phyloP scores from a whole-genome alignment of 169 alveolate species.

The Plasmodium gallinaceum region DNA sequence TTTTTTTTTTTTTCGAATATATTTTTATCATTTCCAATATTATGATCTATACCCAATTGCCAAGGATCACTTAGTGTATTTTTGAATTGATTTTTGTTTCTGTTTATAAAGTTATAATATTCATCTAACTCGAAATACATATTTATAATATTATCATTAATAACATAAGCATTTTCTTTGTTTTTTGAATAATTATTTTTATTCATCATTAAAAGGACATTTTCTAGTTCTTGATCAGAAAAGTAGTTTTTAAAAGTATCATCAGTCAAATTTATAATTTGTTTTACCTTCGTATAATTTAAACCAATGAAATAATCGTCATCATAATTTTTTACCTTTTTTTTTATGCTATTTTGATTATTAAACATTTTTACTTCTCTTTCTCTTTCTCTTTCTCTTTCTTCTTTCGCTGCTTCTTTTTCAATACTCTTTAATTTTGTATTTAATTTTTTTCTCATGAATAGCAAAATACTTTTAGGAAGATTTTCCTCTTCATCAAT shows the following conservation, averaged over 20 bases:
- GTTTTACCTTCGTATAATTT: constrained; percentile 6
- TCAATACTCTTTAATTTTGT: constrained; percentile 18
- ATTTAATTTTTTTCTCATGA: constrained; percentile 6
- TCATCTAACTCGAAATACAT: constrained; percentile 1
- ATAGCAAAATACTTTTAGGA: constrained; percentile 10
- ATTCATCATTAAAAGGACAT: background rate
- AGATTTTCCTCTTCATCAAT: constrained; percentile 19
- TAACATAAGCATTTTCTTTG: background rate
- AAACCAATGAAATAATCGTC: constrained; percentile 5
- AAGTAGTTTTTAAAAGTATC: background rate
- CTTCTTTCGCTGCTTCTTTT: background rate
- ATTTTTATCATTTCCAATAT: background rate
- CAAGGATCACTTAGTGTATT: constrained; percentile 34
- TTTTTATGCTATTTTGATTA: background rate
- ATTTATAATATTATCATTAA: constrained; percentile 13
- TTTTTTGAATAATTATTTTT: background rate
- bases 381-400: background rate
- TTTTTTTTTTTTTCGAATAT: background rate
- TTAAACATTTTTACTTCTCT: background rate
- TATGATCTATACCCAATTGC: constrained; percentile 28
- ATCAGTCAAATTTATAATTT: constrained; percentile 14
- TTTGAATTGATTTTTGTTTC: constrained; percentile 17
- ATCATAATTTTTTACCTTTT: background rate
- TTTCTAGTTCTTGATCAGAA: constrained; percentile 19
- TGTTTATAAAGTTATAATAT: constrained; percentile 16